A percentile compares a stretch with the other conserved stretches of the same genome.
phyloP scores from a whole-genome alignment of 306 rosid genomes.

The Psophocarpus tetragonolobus region DNA sequence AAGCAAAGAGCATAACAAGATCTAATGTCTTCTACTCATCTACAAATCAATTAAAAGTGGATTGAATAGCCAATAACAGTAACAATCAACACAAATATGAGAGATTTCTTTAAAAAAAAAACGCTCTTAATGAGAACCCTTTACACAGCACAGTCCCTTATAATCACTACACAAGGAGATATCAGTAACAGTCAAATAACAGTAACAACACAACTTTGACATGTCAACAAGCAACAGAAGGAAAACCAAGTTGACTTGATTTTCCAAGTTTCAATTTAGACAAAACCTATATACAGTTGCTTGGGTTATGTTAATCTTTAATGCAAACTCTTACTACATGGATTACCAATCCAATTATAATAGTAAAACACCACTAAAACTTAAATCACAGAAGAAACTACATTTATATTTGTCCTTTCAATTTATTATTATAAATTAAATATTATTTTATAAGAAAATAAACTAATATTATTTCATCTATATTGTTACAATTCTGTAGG shows the following conservation, averaged over 20 bases:
- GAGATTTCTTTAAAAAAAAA: not conserved
- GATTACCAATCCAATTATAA: not conserved
- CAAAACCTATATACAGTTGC: not conserved
- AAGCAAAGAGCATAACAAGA: not conserved
- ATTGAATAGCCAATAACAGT: not conserved
- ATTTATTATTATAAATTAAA: no score
- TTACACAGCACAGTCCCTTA: no score
- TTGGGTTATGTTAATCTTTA: not conserved
- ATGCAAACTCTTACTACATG: not conserved
- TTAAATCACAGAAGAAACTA: not conserved
- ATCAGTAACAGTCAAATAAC: not conserved
- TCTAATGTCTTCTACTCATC: not conserved
- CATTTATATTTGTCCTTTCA: not conserved
- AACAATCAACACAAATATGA: not conserved
- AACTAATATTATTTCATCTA: not conserved
- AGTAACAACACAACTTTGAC: not conserved
- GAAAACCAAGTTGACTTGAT: not conserved
- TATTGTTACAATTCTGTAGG: no score
- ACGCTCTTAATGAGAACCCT: not conserved
- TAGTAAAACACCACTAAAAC: not conserved
- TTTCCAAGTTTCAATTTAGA: not conserved
- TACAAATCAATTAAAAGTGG: not conserved
- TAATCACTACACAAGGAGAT: not conserved
- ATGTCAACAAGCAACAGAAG: conserved; percentile 1
- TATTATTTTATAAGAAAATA: not conserved